Base-by-base conservation (phyloP, 257 asterid genomes). In the Fraxinus americana region DNA sequence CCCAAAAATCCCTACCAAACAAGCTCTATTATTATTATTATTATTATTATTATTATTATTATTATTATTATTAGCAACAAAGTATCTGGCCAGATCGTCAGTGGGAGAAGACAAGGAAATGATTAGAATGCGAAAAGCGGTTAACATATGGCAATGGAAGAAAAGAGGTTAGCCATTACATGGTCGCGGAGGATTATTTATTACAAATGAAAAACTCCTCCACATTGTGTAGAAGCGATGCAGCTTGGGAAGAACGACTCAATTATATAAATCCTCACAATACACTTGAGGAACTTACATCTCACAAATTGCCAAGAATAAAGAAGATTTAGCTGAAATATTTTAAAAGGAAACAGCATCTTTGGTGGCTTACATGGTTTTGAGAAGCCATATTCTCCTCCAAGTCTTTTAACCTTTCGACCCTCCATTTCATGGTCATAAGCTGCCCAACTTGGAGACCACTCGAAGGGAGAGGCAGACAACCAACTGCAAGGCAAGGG, bases 401-500 rank as follows among this genome's bases (percentile, higher is more conserved):
- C 23, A 75, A 79, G 82, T 86, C 89, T 84, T 91, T 96, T 82
- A 96, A 72, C 87, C 98, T 87, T 87, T 96, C 99, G 74, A 96
- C 89, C 83, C 98, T 90, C 99, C 99, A 96, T 73, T 91, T 87
- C 94, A 96, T 91, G 80, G 96, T 90, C 72, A 96, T 94, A 67
- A 96, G 96, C 85, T 92, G 96, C 72, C 99, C 98, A 81, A 96
- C 99, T 70, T 90, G 94, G 86, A 93, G 97, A 68, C 93, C 95
- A 80, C 87, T 87, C 61, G 97, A 90, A 75, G 96, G 90, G 80
- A 95, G 97, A 82, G 99, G 91, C 65, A 93, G 97, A 83, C 93
- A 96, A 66, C 99, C 99, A 81, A 96, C 98, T 10, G 98, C 98
- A 87, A 96, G 86, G 85, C 91, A 92, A 85, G 99, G 99, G 86